Base-by-base conservation (phyloP, 2,329 filamentous ascomycete genomes). In the Fusarium falciforme region DNA sequence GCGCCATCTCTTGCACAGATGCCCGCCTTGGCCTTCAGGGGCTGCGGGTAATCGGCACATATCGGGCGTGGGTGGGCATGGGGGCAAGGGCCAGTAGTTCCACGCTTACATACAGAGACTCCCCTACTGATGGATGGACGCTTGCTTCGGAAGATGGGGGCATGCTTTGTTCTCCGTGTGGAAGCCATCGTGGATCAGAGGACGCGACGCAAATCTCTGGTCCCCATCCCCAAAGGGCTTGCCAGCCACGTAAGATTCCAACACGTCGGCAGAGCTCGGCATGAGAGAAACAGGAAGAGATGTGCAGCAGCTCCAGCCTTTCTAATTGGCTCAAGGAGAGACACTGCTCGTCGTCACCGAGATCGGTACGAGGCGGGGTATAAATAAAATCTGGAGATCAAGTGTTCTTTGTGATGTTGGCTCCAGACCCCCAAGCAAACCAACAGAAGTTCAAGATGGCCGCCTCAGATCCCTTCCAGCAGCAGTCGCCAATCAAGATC, bases 401-500 rank as follows among this genome's bases (percentile, higher is more conserved):
- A 63, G 66, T 44, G 27, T 14, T 16, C 27, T 27, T 17, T 25
- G 27, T 31, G 38, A 49, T 25, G 47, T 31, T 52, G 47, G 35
- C 36, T 42, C 35, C 33, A 36, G 29, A 55, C 27, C 27, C 29
- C 31, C 49, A 44, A 49, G 47, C 66, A 47, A 68, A 52, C 64
- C 68, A 66, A 33, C 61, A 59, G 20, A 31, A 36, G 35, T 22
- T 52, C 60, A 72, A 64, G 17, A 78, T 78, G 74, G 64, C 67
- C 20, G 62, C 67, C 27, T 72, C 74, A 66, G 61, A 77, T 64
- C 70, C 70, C 25, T 77, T 77, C 27, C 66, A 74, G 27, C 67
- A 75, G 66, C 49, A 69, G 42, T 67, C 69, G 20, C 73, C 76
- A 55, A 71, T 77, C 38, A 91, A 90, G 85, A 88, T 89, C 83